Conservation (phyloP, 352 stramenopile species). For the Phytophthora europaea region DNA sequence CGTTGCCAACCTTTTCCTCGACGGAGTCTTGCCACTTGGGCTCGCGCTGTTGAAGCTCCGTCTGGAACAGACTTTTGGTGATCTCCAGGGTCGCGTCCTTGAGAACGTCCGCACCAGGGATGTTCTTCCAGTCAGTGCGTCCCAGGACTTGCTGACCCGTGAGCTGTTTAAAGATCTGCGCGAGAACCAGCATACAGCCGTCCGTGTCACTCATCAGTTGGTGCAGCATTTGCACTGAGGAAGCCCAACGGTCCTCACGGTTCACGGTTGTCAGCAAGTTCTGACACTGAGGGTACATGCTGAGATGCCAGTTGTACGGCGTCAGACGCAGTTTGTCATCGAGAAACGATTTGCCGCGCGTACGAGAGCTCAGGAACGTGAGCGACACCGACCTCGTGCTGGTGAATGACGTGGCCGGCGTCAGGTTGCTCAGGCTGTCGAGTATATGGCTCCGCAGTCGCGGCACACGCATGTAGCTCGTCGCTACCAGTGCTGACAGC, state of each 20-base stretch:
- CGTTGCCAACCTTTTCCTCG: slow-evolving; percentile 36
- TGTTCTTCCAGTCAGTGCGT: slow-evolving; percentile 70
- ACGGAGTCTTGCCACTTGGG: slow-evolving; percentile 39
- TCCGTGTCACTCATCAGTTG: slow-evolving; percentile 51
- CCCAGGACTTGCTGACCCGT: slow-evolving; percentile 47
- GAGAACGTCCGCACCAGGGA: slow-evolving; percentile 64
- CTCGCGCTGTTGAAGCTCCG: slow-evolving; percentile 56
- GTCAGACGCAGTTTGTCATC: slow-evolving; percentile 59
- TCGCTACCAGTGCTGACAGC: slow-evolving; percentile 51
- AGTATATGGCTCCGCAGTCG: slow-evolving; percentile 64
- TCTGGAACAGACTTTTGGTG: slow-evolving; percentile 50
- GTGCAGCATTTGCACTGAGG: slow-evolving; percentile 38
- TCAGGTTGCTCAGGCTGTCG: slow-evolving; percentile 48
- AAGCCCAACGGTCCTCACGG: slow-evolving; percentile 57
- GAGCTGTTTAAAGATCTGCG: slow-evolving; percentile 70
- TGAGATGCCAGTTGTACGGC: slow-evolving; percentile 68
- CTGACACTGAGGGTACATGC: slow-evolving; percentile 63
- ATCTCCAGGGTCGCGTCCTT: slow-evolving; percentile 54
- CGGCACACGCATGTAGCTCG: slow-evolving; percentile 68
- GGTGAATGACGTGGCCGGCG: slow-evolving; percentile 23
- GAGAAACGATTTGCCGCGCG: slow-evolving; percentile 46
- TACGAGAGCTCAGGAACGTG: slow-evolving; percentile 31
- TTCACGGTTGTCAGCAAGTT: slow-evolving; percentile 52
- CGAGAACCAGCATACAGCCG: slow-evolving; percentile 52
- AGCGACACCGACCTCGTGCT: slow-evolving; percentile 32